phyloP scores from a whole-genome alignment of 331 rosid genomes.

The Quercus lobata region DNA sequence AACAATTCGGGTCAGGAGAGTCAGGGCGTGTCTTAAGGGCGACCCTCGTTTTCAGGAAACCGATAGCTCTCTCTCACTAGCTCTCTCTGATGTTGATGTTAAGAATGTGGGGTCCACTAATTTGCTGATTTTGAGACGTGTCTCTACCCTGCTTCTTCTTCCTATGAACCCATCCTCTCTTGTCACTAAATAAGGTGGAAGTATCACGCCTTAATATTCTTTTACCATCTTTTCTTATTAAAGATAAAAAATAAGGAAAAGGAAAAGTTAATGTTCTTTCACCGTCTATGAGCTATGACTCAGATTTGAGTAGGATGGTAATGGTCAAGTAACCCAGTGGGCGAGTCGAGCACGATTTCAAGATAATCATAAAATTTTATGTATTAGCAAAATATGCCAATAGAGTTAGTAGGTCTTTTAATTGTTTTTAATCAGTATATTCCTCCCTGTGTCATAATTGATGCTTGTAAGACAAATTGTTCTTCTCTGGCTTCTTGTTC shows the following conservation, averaged over 20 bases:
- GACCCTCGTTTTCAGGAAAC: conserved; percentile 25
- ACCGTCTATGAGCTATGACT: no score
- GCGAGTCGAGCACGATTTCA: fast-evolving
- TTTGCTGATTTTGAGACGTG: conserved; percentile 30
- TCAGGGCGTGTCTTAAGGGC: conserved; percentile 37
- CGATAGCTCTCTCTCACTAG: not conserved
- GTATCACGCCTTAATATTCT: not conserved
- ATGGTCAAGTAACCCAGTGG: no score
- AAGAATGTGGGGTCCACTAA: conserved; percentile 24
- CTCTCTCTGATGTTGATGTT: not conserved
- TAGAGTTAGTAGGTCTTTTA: no score
- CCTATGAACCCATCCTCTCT: not conserved
- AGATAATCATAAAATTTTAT: no score
- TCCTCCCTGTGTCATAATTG: no score
- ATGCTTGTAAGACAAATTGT: no score
- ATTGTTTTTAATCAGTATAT: no score
- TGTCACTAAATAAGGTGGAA: not conserved
- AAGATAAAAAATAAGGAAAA: not conserved
- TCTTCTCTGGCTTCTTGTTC: no score
- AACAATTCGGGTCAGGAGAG: conserved; percentile 27
- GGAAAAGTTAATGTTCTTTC: not conserved
- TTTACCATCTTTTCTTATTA: no score
- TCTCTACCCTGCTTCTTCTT: conserved; percentile 25
- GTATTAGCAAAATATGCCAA: no score
- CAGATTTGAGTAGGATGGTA: no score